A percentile compares a stretch with the other conserved stretches of the same genome.
Evolutionary conservation across 768 basidiomycete genomes (phyloP).

Genomic region (Termitomyces sp.): DNA sequence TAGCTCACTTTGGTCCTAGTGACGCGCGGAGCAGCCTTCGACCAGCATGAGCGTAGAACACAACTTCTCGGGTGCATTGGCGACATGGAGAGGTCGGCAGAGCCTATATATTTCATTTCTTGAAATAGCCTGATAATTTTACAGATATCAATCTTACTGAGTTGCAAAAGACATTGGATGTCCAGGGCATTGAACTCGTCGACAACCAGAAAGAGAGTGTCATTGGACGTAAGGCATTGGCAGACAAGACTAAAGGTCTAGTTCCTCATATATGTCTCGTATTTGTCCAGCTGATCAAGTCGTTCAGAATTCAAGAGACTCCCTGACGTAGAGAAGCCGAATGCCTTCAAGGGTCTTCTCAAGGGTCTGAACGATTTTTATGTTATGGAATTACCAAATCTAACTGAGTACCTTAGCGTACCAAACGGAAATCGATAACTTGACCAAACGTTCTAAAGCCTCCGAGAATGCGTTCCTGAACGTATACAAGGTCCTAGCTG

Average conservation of each 20-base stretch:
- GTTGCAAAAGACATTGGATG: slow-evolving; percentile 89
- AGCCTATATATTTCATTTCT: not conserved
- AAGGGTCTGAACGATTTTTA: slow-evolving; percentile 51
- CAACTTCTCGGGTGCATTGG: slow-evolving; percentile 90
- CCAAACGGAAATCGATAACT: slow-evolving; percentile 93
- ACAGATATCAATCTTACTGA: slow-evolving; percentile 85
- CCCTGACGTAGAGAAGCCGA: slow-evolving; percentile 83
- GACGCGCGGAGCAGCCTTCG: slow-evolving; percentile 3
- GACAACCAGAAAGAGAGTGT: slow-evolving; percentile 99
- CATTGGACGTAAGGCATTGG: slow-evolving; percentile 88
- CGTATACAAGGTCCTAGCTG: slow-evolving; percentile 93
- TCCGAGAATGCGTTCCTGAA: slow-evolving; percentile 97
- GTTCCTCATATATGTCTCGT: not conserved
- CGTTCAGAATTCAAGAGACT: slow-evolving; percentile 93
- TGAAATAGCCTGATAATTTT: not conserved
- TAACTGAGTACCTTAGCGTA: slow-evolving; percentile 55
- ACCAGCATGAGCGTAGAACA: slow-evolving; percentile 43
- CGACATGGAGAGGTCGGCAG: slow-evolving; percentile 84
- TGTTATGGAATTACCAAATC: not conserved
- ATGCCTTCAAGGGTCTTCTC: slow-evolving; percentile 84
- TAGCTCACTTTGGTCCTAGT: not conserved
- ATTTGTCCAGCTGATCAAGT: not conserved
- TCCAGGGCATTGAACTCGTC: slow-evolving; percentile 91
- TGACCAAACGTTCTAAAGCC: slow-evolving; percentile 88
- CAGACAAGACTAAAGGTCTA: slow-evolving; percentile 94